Conservation (phyloP, 805 yeast species). For the Hanseniaspora jakobsenii region DNA sequence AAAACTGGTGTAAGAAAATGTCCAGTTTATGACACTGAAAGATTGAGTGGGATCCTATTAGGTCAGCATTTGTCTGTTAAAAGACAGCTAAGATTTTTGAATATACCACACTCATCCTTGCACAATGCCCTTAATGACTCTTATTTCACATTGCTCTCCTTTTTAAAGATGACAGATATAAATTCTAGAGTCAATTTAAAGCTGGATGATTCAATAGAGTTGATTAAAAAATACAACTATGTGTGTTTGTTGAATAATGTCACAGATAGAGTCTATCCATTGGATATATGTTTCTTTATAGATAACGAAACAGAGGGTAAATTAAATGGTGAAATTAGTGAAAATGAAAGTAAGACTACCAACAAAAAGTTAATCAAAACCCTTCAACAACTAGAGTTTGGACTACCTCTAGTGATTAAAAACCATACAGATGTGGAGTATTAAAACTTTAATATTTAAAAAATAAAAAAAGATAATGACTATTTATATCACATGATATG, state of each 20-base stretch:
- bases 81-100: constrained; percentile 31
- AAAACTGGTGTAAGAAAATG: constrained; percentile 17
- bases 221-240: constrained; percentile 18
- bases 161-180: constrained; percentile 40
- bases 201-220: constrained; percentile 22
- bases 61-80: constrained; percentile 5
- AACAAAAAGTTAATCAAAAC: constrained; percentile 4
- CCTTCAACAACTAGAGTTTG: constrained; percentile 12
- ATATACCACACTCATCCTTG: constrained; percentile 45
- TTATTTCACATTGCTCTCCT: constrained; percentile 45
- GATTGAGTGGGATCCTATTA: constrained; percentile 31
- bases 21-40: constrained; percentile 37
- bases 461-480: too few species aligned
- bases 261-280: constrained; percentile 24
- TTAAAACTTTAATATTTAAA: too few species aligned
- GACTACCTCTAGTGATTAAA: constrained; percentile 2
- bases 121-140: constrained; percentile 70
- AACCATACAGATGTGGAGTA: constrained; percentile 1
- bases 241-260: constrained; percentile 21
- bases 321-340: constrained; percentile 13
- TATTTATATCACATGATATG: too few species aligned
- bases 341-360: constrained; percentile 10
- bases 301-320: constrained; percentile 11
- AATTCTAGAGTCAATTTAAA: constrained; percentile 21
- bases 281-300: constrained; percentile 19